Base-by-base conservation (phyloP, 164 flowering plant species). In the Macadamia integrifolia region DNA sequence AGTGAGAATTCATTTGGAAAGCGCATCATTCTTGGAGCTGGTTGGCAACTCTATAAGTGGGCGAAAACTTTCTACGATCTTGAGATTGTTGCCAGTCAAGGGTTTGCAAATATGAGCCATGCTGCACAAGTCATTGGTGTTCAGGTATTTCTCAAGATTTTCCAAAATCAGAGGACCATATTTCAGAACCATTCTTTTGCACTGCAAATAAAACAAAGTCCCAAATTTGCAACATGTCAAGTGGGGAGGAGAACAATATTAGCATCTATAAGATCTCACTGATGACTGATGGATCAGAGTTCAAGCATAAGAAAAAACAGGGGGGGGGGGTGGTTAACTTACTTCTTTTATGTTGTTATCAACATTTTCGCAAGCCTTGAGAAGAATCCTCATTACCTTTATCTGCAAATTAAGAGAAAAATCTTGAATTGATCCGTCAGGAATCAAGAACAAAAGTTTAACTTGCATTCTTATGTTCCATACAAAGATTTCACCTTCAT, bases 151-250 rank as follows among this genome's bases (percentile, higher is more conserved):
- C 46, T 63, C 71, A 49, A 73, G 28, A 57, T 73, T 73, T 29
- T 71, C 58, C 71, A 73, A 28, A 29, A 68, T 17, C 56, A 73
- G 9, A 15, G 76, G 76, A 28, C 68, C 76, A 49, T 73, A 73
- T 40, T 73, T 64, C 1, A 73, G 28, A 58, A 73, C 76, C 64
- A 73, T 60, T 43, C 65, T 73, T 68, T 73, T 64, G 71, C 76
- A 73, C 76, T 73, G 71, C 76, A 68, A 73, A 40, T 8, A 28
- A 9, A 52, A 57, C 3, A 23, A 52, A 10, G 3, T 43, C 9
- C 6, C 9, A 6, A 10, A 1, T 17, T 55, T 57, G 59, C 18
- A 30, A 57, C 2, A 10, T 57, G 30, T 55, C 2, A 55, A 55
- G 17, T 23, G 23, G 1, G 15, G 23, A 55, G 15, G 30, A 23